Evolutionary conservation across 2,329 filamentous ascomycete species (phyloP), one percentile per base, ranked within the genome.

Genomic region (Cladophialophora bantiana): DNA sequence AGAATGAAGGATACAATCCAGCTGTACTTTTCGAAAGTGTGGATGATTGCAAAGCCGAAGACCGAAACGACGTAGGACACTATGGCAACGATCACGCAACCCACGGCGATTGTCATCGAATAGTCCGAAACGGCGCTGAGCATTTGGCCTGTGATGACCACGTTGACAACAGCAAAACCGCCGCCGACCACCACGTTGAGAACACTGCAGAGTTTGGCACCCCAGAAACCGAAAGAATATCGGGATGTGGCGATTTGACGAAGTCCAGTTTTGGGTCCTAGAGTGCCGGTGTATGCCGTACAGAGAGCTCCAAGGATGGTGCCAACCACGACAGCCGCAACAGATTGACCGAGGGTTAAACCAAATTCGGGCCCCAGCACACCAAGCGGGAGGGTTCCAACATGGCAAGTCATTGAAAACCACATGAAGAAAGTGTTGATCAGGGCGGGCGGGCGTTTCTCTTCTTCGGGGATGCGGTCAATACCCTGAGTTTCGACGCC

Each of bases 331-430:
- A 76, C 77, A 18, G 77, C 78, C 54, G 78, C 73, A 61, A 79
- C 74, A n/a, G 77, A 78, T 73, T 84, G 81, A 26, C 74, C 76
- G 34, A 85, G 75, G 32, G 77, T 77, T 50, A 85, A 73, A 1
- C 81, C 82, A 66, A 84, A 84, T 66, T 83, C 78, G 64, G 79
- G 80, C 4, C 83, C 83, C 3, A 85, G 73, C 57, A 84, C 77
- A 54, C 76, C 83, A 57, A 66, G 68, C 66, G 63, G 77, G 71
- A 78, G 75, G 70, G 76, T 79, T 59, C 70, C 70, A 69, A 82
- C 73, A 73, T 82, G 76, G 72, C 79, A 79, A 69, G 79, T 81
- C 54, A 81, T 73, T 1, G 78, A 80, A 68, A 77, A 82, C 81
- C 80, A 83, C 45, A 83, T 69, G 54, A 81, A 77, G 66, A 82